Evolutionary conservation across 2,329 filamentous ascomycete species (phyloP), one percentile per base, ranked within the genome.

Genomic region (Xylaria sp.): DNA sequence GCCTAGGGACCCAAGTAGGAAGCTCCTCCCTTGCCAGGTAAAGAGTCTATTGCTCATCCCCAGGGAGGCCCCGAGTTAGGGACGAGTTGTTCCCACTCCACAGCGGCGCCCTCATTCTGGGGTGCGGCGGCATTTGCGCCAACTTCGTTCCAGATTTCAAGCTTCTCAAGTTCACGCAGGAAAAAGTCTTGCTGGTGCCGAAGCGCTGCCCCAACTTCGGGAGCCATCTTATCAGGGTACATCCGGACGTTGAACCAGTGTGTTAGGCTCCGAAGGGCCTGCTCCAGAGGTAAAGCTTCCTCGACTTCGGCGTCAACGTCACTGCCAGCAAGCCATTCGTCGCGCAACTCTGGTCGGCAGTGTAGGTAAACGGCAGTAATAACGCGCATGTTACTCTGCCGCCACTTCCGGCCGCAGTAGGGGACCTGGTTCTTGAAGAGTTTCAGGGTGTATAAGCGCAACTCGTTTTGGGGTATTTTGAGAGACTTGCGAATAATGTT

Each of bases 391-490:
- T 99, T 98, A 74, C 90, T 90, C 82, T 98, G 96, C 14, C 96
- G 90, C 96, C 96, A 99, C 82, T 99, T 99, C 51, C 96, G 91
- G 24, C 96, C 95, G 80, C 95, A 98, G 84, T 97, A 99, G 0
- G 96, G 96, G 4, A 99, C 96, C 80, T 99, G 96, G 69, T 94
- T 96, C 81, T 99, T 99, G 89, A 98, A 98, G 0, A 99, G 87
- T 81, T 99, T 99, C 74, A 99, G 88, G 0, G 96, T 97, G 83
- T 98, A 98, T 51, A 97, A 89, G 5, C 96, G 90, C 48, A 99
- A 85, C 75, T 93, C 88, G 1, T 90, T 91, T 76, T 99, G 93
- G 0, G 95, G 95, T 24, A 98, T 92, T 74, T 96, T 95, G 17
- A 99, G 88, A 5, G 92, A 91, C 80, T 97, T 98, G 75, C 94